phyloP scores from a whole-genome alignment of 1,284 basidiomycete species.

The Ustilago crameri region DNA sequence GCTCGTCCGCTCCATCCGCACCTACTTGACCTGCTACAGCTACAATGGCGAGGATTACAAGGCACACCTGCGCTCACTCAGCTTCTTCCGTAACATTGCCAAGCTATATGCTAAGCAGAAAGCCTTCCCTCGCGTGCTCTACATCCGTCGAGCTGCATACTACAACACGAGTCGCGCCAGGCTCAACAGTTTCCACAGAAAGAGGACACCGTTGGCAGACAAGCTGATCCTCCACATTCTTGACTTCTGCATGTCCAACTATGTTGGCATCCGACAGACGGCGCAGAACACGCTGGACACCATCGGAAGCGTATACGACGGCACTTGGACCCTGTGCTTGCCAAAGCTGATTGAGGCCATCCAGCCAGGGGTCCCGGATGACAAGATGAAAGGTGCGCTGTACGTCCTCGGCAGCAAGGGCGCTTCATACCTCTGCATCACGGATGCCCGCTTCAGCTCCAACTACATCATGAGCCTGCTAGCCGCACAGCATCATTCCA shows the following conservation, averaged over 20 bases:
- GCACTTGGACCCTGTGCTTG: slow-evolving; percentile 80
- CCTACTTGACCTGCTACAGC: slow-evolving; percentile 59
- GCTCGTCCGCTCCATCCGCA: slow-evolving; percentile 68
- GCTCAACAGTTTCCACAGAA: slow-evolving; percentile 82
- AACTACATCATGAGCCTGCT: slow-evolving; percentile 79
- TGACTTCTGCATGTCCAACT: slow-evolving; percentile 77
- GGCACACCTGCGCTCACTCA: slow-evolving; percentile 51
- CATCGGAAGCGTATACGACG: slow-evolving; percentile 81
- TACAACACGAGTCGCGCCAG: slow-evolving; percentile 75
- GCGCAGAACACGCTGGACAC: slow-evolving; percentile 79
- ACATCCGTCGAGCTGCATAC: slow-evolving; percentile 80
- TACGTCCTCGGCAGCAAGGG: slow-evolving; percentile 86
- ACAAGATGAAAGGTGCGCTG: slow-evolving; percentile 93
- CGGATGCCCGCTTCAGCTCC: slow-evolving; percentile 78
- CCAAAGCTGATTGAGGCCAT: slow-evolving; percentile 78
- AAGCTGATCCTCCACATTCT: slow-evolving; percentile 80
- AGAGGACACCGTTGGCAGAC: slow-evolving; percentile 83
- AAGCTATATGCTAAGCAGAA: slow-evolving; percentile 79
- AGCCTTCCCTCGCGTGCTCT: slow-evolving; percentile 79
- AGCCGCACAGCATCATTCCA: slow-evolving; percentile 89
- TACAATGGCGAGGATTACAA: slow-evolving; percentile 67
- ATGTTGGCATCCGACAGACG: slow-evolving; percentile 72
- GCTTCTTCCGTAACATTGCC: slow-evolving; percentile 61
- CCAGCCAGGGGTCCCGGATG: slow-evolving; percentile 74
- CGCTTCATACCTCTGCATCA: slow-evolving; percentile 67